Conservation (phyloP, 2,329 filamentous ascomycete genomes). For the Parafenestella ontariensis region DNA sequence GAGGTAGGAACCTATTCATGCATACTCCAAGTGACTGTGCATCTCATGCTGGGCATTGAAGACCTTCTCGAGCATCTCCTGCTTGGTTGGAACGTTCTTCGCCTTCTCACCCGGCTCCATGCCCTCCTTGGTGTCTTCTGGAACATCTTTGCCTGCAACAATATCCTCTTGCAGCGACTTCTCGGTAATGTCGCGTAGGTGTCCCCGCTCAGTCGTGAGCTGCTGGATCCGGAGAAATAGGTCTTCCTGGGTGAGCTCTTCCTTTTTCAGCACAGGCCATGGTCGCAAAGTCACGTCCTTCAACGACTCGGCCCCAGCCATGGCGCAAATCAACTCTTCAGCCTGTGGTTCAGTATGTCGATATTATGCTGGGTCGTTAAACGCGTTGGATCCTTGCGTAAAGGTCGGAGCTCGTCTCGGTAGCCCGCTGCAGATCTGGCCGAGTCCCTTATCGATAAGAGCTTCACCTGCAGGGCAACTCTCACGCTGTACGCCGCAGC, state of each 20-base stretch:
- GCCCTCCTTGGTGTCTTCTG: slow-evolving; percentile 52
- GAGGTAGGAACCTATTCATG: slow-evolving; percentile 58
- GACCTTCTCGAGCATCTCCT: slow-evolving; percentile 50
- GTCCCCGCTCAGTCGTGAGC: slow-evolving; percentile 78
- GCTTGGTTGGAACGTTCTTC: slow-evolving; percentile 45
- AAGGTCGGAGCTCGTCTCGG: slow-evolving; percentile 18
- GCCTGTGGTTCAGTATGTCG: slow-evolving; percentile 2
- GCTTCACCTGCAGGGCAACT: background rate
- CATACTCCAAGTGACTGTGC: slow-evolving; percentile 50
- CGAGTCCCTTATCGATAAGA: background rate
- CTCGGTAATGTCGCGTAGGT: slow-evolving; percentile 82
- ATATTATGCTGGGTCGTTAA: slow-evolving; percentile 14
- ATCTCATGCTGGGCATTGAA: slow-evolving; percentile 51
- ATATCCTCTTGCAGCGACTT: slow-evolving; percentile 75
- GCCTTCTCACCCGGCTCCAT: slow-evolving; percentile 54
- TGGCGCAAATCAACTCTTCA: slow-evolving; percentile 12
- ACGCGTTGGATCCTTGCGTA: slow-evolving; percentile 24
- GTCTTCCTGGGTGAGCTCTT: slow-evolving; percentile 59
- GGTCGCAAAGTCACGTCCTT: slow-evolving; percentile 67
- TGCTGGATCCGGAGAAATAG: slow-evolving; percentile 79
- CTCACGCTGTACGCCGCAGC: slow-evolving; percentile 1
- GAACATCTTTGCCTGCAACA: slow-evolving; percentile 50
- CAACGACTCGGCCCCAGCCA: slow-evolving; percentile 35
- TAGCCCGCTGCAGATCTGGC: background rate
- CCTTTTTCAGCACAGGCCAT: slow-evolving; percentile 60